Conservation (phyloP, 345 rosid species). For the sweet orange (Citrus sinensis) region DVS_A1.0 CM039165.1:22713001-22713500, state of each 20-base stretch:
- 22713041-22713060: no score
- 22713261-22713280: no score
- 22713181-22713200: no score
- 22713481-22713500: constrained; percentile 55
- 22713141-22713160: neutral
- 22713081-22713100: neutral
- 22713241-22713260: neutral
- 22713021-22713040: neutral
- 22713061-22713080: neutral
- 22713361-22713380: no score
- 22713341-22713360: no score
- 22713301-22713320: neutral
- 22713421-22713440: constrained; percentile 30
- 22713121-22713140: neutral
- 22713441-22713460: constrained; percentile 48
- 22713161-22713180: no score
- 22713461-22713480: constrained; percentile 59
- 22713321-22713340: neutral
- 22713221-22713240: neutral
- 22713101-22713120: neutral
- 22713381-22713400: no score
- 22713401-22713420: constrained; percentile 65
- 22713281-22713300: neutral
- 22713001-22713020: neutral
- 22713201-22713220: no score